Evolutionary conservation across 177 flowering plant genomes (phyloP).

Genomic region (Vitis hybrid): DNA sequence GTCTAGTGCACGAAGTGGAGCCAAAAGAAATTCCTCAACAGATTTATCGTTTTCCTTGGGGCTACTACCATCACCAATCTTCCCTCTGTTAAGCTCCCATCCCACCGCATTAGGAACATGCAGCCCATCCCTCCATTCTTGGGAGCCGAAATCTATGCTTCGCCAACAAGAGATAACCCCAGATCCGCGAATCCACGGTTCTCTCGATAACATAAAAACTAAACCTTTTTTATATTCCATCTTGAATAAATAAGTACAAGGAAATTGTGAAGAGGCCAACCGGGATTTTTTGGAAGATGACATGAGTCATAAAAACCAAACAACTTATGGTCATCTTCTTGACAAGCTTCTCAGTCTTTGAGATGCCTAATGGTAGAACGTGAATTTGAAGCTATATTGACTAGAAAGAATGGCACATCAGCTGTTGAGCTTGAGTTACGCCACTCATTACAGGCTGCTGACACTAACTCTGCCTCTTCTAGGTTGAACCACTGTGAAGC

Average conservation of each 20-base stretch:
- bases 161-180: conserved; percentile 33
- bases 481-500: conserved; percentile 71
- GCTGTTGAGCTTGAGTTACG: conserved; percentile 70
- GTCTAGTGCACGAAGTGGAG: conserved; percentile 87
- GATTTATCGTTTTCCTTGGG: conserved; percentile 69
- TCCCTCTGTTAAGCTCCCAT: conserved; percentile 32
- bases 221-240: conserved; percentile 65
- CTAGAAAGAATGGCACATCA: conserved; percentile 83
- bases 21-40: conserved; percentile 78
- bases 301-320: conserved; percentile 98
- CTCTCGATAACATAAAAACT: conserved; percentile 88
- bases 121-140: too few relatives aligned
- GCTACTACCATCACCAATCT: conserved; percentile 53
- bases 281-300: conserved; percentile 83
- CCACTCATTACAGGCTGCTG: conserved; percentile 91
- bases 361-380: conserved; percentile 61
- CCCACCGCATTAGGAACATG: too few relatives aligned
- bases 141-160: too few relatives aligned
- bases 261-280: conserved; percentile 98
- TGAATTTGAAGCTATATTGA: conserved; percentile 58
- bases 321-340: conserved; percentile 58
- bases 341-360: conserved; percentile 71
- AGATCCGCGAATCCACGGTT: conserved; percentile 89
- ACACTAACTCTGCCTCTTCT: conserved; percentile 77
- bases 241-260: conserved; percentile 69